These are phyloP conservation scores for Mortierella antarctica DNA, from an alignment of 192 early-diverging fungal genomes.

Conservation along the genomic window DNA sequence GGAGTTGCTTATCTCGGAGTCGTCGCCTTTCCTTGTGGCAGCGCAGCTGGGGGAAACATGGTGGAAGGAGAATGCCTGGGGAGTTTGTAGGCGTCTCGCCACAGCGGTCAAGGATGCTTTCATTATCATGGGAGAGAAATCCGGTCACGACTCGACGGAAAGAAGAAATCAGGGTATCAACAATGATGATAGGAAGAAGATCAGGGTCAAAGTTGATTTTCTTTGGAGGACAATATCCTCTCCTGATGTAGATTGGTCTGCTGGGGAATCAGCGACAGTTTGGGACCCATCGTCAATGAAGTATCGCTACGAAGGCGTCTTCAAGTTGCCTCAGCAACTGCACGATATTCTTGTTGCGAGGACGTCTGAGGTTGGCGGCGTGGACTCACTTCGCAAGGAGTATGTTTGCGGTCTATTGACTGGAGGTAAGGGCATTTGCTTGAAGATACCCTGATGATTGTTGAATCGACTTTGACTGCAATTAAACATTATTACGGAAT, in stretches of 20 bases:
- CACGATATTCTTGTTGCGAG: constrained; percentile 36
- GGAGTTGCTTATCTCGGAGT: constrained; percentile 31
- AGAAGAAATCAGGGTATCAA: constrained; percentile 30
- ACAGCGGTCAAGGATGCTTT: constrained; percentile 30
- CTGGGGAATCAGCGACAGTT: constrained; percentile 29
- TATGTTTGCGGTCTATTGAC: too few relatives aligned
- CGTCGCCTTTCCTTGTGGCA: constrained; percentile 18
- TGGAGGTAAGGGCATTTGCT: constrained; percentile 27
- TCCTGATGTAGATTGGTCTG: constrained; percentile 28
- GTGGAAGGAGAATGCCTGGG: constrained; percentile 43
- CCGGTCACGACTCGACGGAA: constrained; percentile 31
- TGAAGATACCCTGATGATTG: neutral
- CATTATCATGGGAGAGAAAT: constrained; percentile 31
- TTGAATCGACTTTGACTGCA: constrained; percentile 4
- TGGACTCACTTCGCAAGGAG: too few relatives aligned
- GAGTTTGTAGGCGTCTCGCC: constrained; percentile 33
- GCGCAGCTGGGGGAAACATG: constrained; percentile 30
- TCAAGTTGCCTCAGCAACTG: constrained; percentile 37
- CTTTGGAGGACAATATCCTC: constrained; percentile 38
- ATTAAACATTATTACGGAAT: too few relatives aligned
- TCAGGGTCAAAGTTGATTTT: constrained; percentile 31
- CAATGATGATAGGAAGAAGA: constrained; percentile 26
- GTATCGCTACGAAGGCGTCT: constrained; percentile 27
- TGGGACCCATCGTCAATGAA: constrained; percentile 36
- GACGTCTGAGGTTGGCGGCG: constrained; percentile 29